Conservation (phyloP, 192 early-diverging fungal species). For the Podila minutissima region DNA sequence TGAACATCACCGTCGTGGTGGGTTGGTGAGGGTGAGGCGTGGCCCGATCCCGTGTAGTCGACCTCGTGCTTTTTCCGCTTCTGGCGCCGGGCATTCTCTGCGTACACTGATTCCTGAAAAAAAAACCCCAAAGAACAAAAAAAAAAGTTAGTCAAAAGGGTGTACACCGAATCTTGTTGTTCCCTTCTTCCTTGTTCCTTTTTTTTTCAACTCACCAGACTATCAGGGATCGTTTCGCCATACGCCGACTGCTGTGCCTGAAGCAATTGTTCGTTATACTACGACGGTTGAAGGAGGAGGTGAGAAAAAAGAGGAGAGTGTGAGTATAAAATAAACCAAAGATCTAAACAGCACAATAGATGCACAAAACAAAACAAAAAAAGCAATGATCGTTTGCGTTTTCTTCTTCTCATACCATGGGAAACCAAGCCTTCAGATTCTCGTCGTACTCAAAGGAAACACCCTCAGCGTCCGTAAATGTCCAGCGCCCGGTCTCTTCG, state of each 20-base stretch:
- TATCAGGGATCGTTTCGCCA: slow-evolving; percentile 53
- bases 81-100: slow-evolving; percentile 29
- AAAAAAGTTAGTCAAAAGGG: background rate
- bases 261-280: slow-evolving; percentile 71
- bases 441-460: slow-evolving; percentile 88
- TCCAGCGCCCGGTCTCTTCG: slow-evolving; percentile 80
- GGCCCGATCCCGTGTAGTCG: slow-evolving; percentile 13
- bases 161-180: too few relatives aligned
- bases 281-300: background rate
- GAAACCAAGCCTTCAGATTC: slow-evolving; percentile 88
- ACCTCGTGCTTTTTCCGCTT: slow-evolving; percentile 38
- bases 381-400: background rate
- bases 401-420: slow-evolving; percentile 67
- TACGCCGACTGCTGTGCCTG: slow-evolving; percentile 76
- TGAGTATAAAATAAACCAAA: background rate
- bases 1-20: background rate
- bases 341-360: background rate
- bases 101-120: slow-evolving; percentile 37
- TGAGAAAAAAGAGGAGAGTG: background rate
- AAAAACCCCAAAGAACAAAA: background rate
- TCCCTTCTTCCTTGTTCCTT: background rate
- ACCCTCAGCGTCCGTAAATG: slow-evolving; percentile 81
- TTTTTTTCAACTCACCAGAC: slow-evolving; percentile 10
- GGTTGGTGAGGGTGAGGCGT: background rate
- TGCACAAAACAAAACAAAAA: background rate